A percentile compares a stretch with the other conserved stretches of the same genome.
phyloP scores from a whole-genome alignment of 2,329 filamentous ascomycete genomes.

The Alternaria novae-zelandiae region DNA sequence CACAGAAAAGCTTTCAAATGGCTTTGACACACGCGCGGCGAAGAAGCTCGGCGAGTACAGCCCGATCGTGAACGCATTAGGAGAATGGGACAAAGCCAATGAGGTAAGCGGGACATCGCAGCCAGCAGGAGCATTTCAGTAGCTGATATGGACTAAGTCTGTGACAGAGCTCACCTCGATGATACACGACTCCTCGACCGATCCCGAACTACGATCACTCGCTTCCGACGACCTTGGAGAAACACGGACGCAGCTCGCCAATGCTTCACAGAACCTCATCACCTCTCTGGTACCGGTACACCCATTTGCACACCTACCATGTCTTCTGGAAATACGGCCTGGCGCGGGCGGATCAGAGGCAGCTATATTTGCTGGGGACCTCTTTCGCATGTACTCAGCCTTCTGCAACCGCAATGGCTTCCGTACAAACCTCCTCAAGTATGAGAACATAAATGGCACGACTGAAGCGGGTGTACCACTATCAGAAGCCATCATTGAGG shows the following conservation, averaged over 20 bases:
- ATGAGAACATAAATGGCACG: slow-evolving; percentile 74
- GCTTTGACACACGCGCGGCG: slow-evolving; percentile 63
- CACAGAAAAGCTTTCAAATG: slow-evolving; percentile 57
- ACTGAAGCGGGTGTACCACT: slow-evolving; percentile 70
- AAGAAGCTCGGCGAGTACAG: slow-evolving; percentile 65
- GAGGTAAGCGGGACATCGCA: slow-evolving; percentile 52
- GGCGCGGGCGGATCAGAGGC: slow-evolving; percentile 93
- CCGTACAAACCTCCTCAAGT: slow-evolving; percentile 74
- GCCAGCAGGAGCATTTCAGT: background rate
- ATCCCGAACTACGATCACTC: slow-evolving; percentile 64
- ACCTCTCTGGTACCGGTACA: slow-evolving; percentile 83
- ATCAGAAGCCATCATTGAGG: slow-evolving; percentile 85
- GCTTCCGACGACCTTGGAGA: slow-evolving; percentile 73
- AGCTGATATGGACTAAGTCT: slow-evolving; percentile 51
- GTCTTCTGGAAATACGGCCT: slow-evolving; percentile 88
- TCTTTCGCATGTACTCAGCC: slow-evolving; percentile 87
- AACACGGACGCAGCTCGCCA: slow-evolving; percentile 67
- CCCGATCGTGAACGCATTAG: slow-evolving; percentile 58
- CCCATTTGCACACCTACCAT: slow-evolving; percentile 87
- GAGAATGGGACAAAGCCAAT: slow-evolving; percentile 64
- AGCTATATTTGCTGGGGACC: slow-evolving; percentile 83
- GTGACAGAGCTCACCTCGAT: slow-evolving; percentile 75
- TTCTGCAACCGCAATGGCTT: slow-evolving; percentile 76
- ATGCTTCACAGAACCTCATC: slow-evolving; percentile 72
- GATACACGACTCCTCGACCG: slow-evolving; percentile 70